Conservation (phyloP, 1,284 basidiomycete species). For the Stygiomarasmius scandens region DNA sequence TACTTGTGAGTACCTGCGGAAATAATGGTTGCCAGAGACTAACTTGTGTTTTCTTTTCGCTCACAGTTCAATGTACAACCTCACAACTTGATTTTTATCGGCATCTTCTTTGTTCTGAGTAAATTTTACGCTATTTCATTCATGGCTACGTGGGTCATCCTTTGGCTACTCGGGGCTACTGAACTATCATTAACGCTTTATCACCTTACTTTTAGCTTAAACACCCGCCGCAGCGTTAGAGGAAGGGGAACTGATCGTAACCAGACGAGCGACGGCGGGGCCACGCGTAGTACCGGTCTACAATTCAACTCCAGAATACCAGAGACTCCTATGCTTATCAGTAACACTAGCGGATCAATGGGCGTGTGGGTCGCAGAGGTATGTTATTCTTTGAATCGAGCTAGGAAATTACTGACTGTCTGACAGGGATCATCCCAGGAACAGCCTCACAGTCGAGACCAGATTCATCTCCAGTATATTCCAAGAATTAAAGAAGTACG, state of each 20-base stretch:
- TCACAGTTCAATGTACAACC: slow-evolving; percentile 59
- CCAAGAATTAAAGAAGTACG: background rate
- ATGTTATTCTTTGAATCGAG: background rate
- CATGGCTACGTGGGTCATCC: slow-evolving; percentile 57
- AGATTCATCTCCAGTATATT: background rate
- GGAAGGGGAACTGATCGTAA: slow-evolving; percentile 49
- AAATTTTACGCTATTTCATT: slow-evolving; percentile 72
- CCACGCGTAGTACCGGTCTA: background rate
- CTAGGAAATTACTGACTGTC: background rate
- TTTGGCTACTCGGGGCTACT: no score
- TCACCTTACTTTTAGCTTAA: slow-evolving; percentile 37
- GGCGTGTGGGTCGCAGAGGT: background rate
- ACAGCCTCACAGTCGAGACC: background rate
- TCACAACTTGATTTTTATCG: slow-evolving; percentile 58
- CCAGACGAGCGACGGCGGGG: background rate
- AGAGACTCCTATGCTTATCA: background rate
- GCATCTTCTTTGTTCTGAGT: slow-evolving; percentile 62
- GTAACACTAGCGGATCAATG: background rate
- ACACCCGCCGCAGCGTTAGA: slow-evolving; percentile 49
- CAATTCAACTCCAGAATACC: background rate
- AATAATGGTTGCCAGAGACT: slow-evolving; percentile 2
- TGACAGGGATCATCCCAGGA: background rate
- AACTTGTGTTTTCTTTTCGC: background rate
- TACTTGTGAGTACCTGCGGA: slow-evolving; percentile 46
- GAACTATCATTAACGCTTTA: no score